Evolutionary conservation across 768 basidiomycete species (phyloP), one percentile per base, ranked within the genome.

Genomic region (Tulasnella sp.): DNA sequence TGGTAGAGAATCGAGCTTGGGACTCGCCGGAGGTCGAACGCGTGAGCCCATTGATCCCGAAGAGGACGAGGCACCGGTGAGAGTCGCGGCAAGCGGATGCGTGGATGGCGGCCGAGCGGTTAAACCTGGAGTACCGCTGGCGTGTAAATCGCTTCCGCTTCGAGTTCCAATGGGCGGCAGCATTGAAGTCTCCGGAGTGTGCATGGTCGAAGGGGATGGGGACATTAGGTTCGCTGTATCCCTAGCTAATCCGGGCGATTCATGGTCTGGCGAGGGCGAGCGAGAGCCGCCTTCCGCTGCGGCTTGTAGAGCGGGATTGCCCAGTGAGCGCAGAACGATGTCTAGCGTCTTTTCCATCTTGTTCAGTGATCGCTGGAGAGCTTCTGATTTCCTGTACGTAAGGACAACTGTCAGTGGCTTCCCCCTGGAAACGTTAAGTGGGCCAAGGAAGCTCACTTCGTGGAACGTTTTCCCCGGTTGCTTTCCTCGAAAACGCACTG

Each of bases 401-500:
- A 76, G 67, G 34, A 22, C 12, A 7, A 71, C 39, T 31, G 40
- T 67, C 7, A 71, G n/a, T 6, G 58, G 58, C 58, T 64, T 64
- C 31, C 58, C 58, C 58, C 58, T 64, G 58, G 58, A 64, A 64
- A 64, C 58, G 58, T 29, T 64, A 34, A 42, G 58, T 25, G 58
- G 58, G 15, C 22, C 58, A n/a, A 25, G 8, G 12, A 42, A 45
- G 31, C 90, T 87, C 2, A 91, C 93, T 93, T 94, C 74, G 91
- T 88, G 29, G 92, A 89, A 14, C 93, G 89, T 82, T 96, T 97
- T 54, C 97, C 97, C 69, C 97, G 88, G 82, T 98, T 96, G 1
- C 93, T 94, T 82, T 98, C 97, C 84, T 99, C 96, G 79, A 99
- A 99, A 64, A 97, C 89, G 81, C 97, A 99, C 79, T 97, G 80